A percentile compares a stretch with the other conserved stretches of the same genome.
These are phyloP conservation scores for Didymella segeticola DNA, from an alignment of 2,329 filamentous ascomycete genomes.

Conservation along the genomic window DNA sequence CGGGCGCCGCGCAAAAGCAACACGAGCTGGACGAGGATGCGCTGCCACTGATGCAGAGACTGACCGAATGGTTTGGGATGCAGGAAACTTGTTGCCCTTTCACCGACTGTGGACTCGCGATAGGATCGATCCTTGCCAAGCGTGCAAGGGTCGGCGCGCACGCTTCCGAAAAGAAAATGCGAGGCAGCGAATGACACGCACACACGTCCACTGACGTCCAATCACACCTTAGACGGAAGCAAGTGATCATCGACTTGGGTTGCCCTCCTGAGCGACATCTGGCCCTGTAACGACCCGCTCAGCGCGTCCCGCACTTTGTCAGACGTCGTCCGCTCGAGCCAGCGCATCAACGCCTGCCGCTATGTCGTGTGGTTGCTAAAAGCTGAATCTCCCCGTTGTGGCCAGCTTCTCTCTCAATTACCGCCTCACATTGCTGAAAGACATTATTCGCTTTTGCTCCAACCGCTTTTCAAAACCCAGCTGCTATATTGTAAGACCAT, in stretches of 20 bases:
- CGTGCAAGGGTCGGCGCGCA: slow-evolving; percentile 20
- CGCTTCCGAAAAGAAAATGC: slow-evolving; percentile 19
- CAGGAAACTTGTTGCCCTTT: slow-evolving; percentile 29
- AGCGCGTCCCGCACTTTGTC: slow-evolving; percentile 33
- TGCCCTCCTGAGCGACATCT: slow-evolving; percentile 39
- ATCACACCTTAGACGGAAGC: slow-evolving; percentile 19
- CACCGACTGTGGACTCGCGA: slow-evolving; percentile 22
- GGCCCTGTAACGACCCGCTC: slow-evolving; percentile 28
- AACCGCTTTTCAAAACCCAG: background rate
- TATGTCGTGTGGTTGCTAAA: slow-evolving; percentile 31
- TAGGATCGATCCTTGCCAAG: slow-evolving; percentile 27
- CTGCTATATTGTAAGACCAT: slow-evolving; percentile 26
- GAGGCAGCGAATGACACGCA: slow-evolving; percentile 38
- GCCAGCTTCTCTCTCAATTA: slow-evolving; percentile 33
- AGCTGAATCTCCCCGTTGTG: slow-evolving; percentile 34
- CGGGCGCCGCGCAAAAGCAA: slow-evolving; percentile 23
- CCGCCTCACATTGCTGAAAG: slow-evolving; percentile 34
- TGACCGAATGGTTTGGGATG: slow-evolving; percentile 28
- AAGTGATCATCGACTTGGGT: slow-evolving; percentile 33
- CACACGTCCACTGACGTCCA: slow-evolving; percentile 18
- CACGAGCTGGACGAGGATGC: slow-evolving; percentile 21
- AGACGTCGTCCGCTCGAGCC: slow-evolving; percentile 42
- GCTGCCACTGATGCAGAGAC: slow-evolving; percentile 32
- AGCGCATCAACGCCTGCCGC: slow-evolving; percentile 37
- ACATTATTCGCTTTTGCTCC: slow-evolving; percentile 19